Conservation (phyloP, 2,329 filamentous ascomycete genomes). For the Sclerotinia minor region DNA sequence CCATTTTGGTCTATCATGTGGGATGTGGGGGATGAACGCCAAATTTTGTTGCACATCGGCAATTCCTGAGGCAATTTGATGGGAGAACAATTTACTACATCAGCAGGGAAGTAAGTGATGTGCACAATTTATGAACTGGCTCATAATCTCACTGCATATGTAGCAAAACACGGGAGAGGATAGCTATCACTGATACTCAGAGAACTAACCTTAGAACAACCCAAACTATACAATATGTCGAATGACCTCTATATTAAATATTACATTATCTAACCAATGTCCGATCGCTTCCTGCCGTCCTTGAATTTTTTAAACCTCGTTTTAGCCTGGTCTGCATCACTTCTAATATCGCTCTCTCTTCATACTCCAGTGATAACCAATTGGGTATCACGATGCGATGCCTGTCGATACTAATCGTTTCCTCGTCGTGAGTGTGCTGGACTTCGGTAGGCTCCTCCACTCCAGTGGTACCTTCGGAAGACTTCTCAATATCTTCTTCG, state of each 20-base stretch:
- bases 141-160: background rate
- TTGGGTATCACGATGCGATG: slow-evolving; percentile 29
- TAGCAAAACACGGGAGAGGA: background rate
- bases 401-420: slow-evolving; percentile 28
- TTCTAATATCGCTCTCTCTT: slow-evolving; percentile 34
- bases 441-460: background rate
- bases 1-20: background rate
- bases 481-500: slow-evolving; percentile 21
- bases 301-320: slow-evolving; percentile 8
- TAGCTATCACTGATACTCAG: background rate
- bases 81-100: background rate
- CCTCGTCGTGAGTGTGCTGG: background rate
- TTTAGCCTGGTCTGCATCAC: slow-evolving; percentile 29
- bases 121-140: background rate
- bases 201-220: background rate
- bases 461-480: background rate
- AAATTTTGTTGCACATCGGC: slow-evolving; percentile 23
- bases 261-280: slow-evolving; percentile 23
- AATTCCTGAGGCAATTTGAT: slow-evolving; percentile 18
- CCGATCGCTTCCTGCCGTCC: slow-evolving; percentile 13
- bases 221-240: background rate
- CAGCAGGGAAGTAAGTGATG: background rate
- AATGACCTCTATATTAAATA: background rate
- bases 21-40: slow-evolving; percentile 13
- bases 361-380: slow-evolving; percentile 32